These are phyloP conservation scores for Bruguiera gymnorhiza DNA, from an alignment of 345 rosid genomes.

Conservation along the genomic window DNA sequence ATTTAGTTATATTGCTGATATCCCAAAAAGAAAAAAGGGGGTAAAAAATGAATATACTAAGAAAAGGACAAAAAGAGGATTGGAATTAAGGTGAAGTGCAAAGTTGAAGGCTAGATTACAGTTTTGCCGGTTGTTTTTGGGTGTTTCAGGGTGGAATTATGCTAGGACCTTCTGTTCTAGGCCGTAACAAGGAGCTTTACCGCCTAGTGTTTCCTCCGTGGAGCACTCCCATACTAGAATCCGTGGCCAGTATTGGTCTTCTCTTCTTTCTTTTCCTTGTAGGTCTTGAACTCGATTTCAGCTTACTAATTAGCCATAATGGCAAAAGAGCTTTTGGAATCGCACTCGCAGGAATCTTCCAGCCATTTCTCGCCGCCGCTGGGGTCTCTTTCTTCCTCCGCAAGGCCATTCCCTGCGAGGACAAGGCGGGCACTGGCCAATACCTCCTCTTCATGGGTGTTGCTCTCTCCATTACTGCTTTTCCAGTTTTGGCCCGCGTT, in stretches of 20 bases:
- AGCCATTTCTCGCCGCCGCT: constrained; percentile 57
- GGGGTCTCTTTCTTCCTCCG: constrained; percentile 58
- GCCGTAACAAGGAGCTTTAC: constrained; percentile 45
- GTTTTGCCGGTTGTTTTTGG: not conserved
- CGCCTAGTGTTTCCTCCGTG: constrained; percentile 52
- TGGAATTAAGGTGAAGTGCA: too few species aligned
- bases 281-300: constrained; percentile 70
- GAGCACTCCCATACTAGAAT: constrained; percentile 65
- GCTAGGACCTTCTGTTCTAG: constrained; percentile 76
- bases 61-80: too few species aligned
- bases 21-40: too few species aligned
- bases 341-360: constrained; percentile 62
- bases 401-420: constrained; percentile 33
- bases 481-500: constrained; percentile 81
- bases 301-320: constrained; percentile 43
- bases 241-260: constrained; percentile 74
- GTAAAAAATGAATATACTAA: too few species aligned
- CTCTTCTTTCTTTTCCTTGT: constrained; percentile 82
- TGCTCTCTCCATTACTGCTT: constrained; percentile 86
- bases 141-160: constrained; percentile 66
- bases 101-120: too few species aligned
- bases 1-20: too few species aligned
- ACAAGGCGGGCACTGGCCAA: constrained; percentile 51
- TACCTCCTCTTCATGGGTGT: constrained; percentile 76
- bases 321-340: constrained; percentile 61